Base-by-base conservation (phyloP, 139 green algal species). In the Protoeuglena noctilucae region DNA sequence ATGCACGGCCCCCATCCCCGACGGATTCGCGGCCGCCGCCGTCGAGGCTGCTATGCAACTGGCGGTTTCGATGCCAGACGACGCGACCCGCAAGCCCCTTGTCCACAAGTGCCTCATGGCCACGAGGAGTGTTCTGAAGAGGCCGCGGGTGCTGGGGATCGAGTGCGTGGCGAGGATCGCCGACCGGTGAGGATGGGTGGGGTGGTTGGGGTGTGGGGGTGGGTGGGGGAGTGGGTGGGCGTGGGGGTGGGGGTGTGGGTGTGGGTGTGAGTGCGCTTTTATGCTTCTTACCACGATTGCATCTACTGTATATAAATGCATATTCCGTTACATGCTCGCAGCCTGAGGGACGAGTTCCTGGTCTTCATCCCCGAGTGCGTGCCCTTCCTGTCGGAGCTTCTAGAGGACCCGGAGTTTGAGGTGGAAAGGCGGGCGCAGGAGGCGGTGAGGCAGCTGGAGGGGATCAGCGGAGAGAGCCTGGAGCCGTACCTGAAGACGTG, bases 371-470 rank as follows among this genome's bases (percentile, higher is more conserved):
- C 46, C 21, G 46, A 52, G 46, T 30, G 21, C 9, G 46, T 52
- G 46, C 46, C 46, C 14, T 52, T 52, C 46, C 25, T 52, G 21
- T 16, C 46, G 46, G 46, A 52, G 46, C 46, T 52, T 7, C 46
- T 52, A 7, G 46, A 52, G 46, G 46, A 52, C 46, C 9, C 25
- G 46, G 46, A 52, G 46, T 7, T 26, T 17, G 46, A 7, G 7
- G 46, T 52, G 14, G 21, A 52, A 22, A 12, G 25, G 9, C 21
- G 21, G 9, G 12, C 7, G 14, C 25, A 52, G 46, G 46, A 52
- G 7, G 25, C 27, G 9, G 46, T 17, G 9, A 16, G 14, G 14
- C 25, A 52, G 46, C 46, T 52, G 17, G 46, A 52, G 46, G 14
- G 7, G 9, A 52, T 52, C 46, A 30, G 21, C 21, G 46, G 46